A percentile compares a stretch with the other conserved stretches of the same genome.
Conservation (phyloP, 2,329 filamentous ascomycete genomes). For the Colletotrichum sp. region DNA sequence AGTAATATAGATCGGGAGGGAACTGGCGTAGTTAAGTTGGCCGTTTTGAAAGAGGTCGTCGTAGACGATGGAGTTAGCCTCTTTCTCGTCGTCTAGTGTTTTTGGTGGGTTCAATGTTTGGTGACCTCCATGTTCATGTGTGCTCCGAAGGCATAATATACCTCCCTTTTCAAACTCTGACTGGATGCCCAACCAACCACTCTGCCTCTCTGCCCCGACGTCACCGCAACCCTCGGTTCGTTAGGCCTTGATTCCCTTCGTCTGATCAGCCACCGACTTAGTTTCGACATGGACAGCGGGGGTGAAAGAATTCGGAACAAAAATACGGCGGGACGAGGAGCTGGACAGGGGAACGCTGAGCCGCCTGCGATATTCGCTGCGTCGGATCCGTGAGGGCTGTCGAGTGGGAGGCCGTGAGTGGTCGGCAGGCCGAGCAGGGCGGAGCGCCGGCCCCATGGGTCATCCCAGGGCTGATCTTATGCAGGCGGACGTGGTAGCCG, state of each 20-base stretch:
- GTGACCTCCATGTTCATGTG: background rate
- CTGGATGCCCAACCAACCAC: background rate
- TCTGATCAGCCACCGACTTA: constrained; percentile 20
- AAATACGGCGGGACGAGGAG: background rate
- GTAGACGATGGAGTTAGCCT: background rate
- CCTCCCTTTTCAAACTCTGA: background rate
- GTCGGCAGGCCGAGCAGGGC: background rate
- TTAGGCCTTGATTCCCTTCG: constrained; percentile 13
- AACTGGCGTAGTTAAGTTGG: background rate
- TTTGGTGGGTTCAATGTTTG: background rate
- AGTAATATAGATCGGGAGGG: background rate
- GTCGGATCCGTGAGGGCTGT: background rate
- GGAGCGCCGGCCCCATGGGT: background rate
- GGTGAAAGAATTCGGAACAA: background rate
- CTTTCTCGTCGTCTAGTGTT: constrained; percentile 4
- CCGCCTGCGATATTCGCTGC: background rate
- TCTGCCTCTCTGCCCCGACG: constrained; percentile 6
- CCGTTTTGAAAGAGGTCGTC: background rate
- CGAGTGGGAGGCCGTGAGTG: background rate
- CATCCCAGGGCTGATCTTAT: constrained; percentile 15
- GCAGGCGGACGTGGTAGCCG: background rate
- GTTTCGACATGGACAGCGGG: constrained; percentile 17
- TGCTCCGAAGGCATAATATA: constrained; percentile 12
- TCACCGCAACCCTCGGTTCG: constrained; percentile 5
- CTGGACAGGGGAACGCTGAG: constrained; percentile 17